Conservation (phyloP, 1,284 basidiomycete genomes). For the Athelia sp. region DNA sequence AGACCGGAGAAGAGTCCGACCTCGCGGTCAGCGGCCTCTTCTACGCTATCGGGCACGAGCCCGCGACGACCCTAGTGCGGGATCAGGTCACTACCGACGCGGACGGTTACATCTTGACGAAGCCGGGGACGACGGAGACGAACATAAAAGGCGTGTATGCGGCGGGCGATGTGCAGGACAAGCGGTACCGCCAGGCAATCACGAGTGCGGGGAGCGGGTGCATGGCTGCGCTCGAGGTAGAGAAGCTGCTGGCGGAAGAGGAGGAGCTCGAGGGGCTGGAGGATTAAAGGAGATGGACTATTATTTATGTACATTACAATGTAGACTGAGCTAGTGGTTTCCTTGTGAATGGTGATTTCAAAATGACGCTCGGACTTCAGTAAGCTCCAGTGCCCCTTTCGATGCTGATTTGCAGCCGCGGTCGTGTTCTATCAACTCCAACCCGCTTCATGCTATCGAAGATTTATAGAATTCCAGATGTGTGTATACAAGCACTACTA, state of each 20-base stretch:
- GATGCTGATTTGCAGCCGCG: too few species aligned
- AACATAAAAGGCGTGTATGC: slow-evolving; percentile 95
- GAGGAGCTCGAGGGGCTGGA: slow-evolving; percentile 44
- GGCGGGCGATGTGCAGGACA: slow-evolving; percentile 99
- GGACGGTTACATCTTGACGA: slow-evolving; percentile 95
- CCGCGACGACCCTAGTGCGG: slow-evolving; percentile 86
- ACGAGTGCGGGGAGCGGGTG: slow-evolving; percentile 92
- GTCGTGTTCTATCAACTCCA: too few species aligned
- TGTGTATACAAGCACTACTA: too few species aligned
- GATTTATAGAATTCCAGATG: too few species aligned
- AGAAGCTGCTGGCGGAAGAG: slow-evolving; percentile 90
- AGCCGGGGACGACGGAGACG: slow-evolving; percentile 95
- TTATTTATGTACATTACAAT: too few species aligned
- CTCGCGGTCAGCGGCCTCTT: slow-evolving; percentile 92
- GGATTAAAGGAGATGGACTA: slow-evolving; percentile 73
- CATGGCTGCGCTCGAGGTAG: slow-evolving; percentile 94
- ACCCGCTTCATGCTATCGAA: too few species aligned
- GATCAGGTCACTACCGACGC: slow-evolving; percentile 85
- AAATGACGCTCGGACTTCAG: too few species aligned
- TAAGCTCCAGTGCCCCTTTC: too few species aligned
- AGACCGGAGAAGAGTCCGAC: slow-evolving; percentile 76
- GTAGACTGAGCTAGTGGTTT: too few species aligned
- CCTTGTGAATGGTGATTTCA: too few species aligned
- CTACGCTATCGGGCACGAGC: slow-evolving; percentile 98
- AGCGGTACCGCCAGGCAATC: slow-evolving; percentile 93